phyloP scores from a whole-genome alignment of 2,329 filamentous ascomycete genomes.

The Phaeosphaeriaceae sp. region DNA sequence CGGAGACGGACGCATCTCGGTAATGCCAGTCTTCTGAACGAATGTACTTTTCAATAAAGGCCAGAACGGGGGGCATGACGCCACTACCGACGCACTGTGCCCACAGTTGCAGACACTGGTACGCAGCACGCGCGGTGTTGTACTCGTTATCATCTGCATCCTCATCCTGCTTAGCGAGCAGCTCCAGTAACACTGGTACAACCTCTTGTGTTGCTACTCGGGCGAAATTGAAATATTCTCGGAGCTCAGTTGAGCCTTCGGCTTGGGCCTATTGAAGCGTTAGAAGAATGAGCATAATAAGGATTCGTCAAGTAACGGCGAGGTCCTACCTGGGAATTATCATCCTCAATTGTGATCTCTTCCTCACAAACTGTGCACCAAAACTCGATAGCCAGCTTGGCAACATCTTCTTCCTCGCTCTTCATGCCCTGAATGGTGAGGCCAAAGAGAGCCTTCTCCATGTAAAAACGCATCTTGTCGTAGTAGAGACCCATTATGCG shows the following conservation, averaged over 20 bases:
- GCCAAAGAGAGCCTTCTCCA: slow-evolving; percentile 99
- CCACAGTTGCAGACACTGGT: slow-evolving; percentile 96
- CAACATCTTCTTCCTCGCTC: slow-evolving; percentile 94
- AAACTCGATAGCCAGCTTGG: slow-evolving; percentile 97
- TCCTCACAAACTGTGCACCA: slow-evolving; percentile 99
- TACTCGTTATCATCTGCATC: slow-evolving; percentile 97
- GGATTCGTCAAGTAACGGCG: slow-evolving; percentile 12
- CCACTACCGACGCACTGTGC: slow-evolving; percentile 86
- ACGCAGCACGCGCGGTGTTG: slow-evolving; percentile 92
- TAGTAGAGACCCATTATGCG: slow-evolving; percentile 99
- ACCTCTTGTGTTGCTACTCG: slow-evolving; percentile 92
- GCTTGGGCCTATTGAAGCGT: slow-evolving; percentile 55
- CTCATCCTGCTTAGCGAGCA: slow-evolving; percentile 97
- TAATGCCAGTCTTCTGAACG: slow-evolving; percentile 92
- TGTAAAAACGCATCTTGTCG: slow-evolving; percentile 99
- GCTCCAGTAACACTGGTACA: slow-evolving; percentile 84
- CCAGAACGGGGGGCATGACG: slow-evolving; percentile 84
- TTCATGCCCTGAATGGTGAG: slow-evolving; percentile 99
- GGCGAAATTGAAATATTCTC: slow-evolving; percentile 95
- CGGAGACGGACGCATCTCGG: slow-evolving; percentile 93
- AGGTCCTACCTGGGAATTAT: slow-evolving; percentile 75
- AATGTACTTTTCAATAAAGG: slow-evolving; percentile 91
- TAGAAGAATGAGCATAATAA: neutral
- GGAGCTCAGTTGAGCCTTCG: slow-evolving; percentile 81
- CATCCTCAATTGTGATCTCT: slow-evolving; percentile 96